Evolutionary conservation across 805 yeast species (phyloP).

Genomic region (Wickerhamomyces chaumierensis): DNA sequence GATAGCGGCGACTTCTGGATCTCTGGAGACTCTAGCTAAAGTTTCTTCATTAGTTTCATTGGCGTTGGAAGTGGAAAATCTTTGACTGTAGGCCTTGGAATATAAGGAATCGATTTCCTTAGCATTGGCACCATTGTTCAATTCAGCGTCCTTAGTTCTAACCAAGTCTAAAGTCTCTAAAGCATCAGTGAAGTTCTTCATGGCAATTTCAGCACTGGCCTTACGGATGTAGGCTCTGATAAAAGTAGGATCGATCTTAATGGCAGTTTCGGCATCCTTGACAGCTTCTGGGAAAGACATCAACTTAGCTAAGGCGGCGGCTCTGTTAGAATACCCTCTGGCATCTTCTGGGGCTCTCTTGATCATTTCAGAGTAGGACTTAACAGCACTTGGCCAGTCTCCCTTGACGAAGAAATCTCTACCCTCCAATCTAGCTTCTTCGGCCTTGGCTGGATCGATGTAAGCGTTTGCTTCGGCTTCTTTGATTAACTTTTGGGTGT

Average conservation of each 20-base stretch:
- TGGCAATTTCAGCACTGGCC: slow-evolving; percentile 87
- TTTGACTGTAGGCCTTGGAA: slow-evolving; percentile 63
- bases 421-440: slow-evolving; percentile 89
- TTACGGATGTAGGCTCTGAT: slow-evolving; percentile 94
- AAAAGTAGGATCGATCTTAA: slow-evolving; percentile 77
- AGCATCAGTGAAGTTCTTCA: slow-evolving; percentile 75
- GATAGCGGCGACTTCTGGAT: slow-evolving; percentile 87
- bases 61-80: slow-evolving; percentile 64
- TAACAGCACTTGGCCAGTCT: slow-evolving; percentile 95
- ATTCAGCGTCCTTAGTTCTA: slow-evolving; percentile 58
- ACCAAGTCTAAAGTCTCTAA: slow-evolving; percentile 75
- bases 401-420: slow-evolving; percentile 80
- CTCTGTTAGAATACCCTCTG: slow-evolving; percentile 95
- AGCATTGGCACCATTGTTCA: slow-evolving; percentile 46
- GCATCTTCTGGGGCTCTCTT: slow-evolving; percentile 96
- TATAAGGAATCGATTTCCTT: slow-evolving; percentile 76
- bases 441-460: slow-evolving; percentile 85
- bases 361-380: slow-evolving; percentile 89
- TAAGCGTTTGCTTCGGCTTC: slow-evolving; percentile 66
- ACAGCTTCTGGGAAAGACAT: slow-evolving; percentile 97
- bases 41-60: slow-evolving; percentile 89
- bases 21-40: slow-evolving; percentile 77
- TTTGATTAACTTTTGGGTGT: slow-evolving; percentile 79
- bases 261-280: slow-evolving; percentile 83
- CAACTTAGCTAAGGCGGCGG: slow-evolving; percentile 89